Base-by-base conservation (phyloP, 2,329 filamentous ascomycete species). In the Nemania serpens region DNA sequence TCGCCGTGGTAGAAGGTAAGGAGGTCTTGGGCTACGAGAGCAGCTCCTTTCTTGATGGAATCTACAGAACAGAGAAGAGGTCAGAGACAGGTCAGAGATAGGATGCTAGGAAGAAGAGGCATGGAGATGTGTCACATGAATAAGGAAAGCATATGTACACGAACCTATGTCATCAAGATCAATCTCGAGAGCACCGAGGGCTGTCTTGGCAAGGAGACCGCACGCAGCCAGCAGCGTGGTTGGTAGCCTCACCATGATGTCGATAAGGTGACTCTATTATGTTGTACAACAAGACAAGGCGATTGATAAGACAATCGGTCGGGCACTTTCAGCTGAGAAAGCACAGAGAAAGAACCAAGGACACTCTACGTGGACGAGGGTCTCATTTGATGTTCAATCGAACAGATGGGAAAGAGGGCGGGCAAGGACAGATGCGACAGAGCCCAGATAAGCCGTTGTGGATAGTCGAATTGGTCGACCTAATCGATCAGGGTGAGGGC, bases 1-100 rank as follows among this genome's bases (percentile, higher is more conserved):
- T 84, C 82, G 59, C 82, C 82, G 39, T 79, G 74, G 71, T 84
- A 85, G 67, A 79, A 80, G 13, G 76, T 68, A 73, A 84, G 79
- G 15, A 83, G 73, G 56, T 84, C 81, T 70, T 80, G 76, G 12
- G 82, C 82, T 17, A 84, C 76, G 11, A 75, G 75, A 43, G 74
- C 71, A n/a, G 82, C 80, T 0, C 80, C 77, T 2, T 74, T 52
- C 46, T 77, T 79, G 63, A 84, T 82, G 10, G 79, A 78, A 2
- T 73, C 82, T 84, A 42, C 2, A 58, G n/a, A 37, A 34, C 18
- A 10, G 54, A n/a, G 25, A 11, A 12, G 13, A 15, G 5, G 43
- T 60, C 54, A 63, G 55, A 29, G 15, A 58, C 5, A 9, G 4
- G 34, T 20, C 17, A 12, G 25, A 29, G 25, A 29, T 29, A 7